These are phyloP conservation scores for Trichoderma erinaceum DNA, from an alignment of 495 filamentous ascomycete genomes.

Conservation along the genomic window DNA sequence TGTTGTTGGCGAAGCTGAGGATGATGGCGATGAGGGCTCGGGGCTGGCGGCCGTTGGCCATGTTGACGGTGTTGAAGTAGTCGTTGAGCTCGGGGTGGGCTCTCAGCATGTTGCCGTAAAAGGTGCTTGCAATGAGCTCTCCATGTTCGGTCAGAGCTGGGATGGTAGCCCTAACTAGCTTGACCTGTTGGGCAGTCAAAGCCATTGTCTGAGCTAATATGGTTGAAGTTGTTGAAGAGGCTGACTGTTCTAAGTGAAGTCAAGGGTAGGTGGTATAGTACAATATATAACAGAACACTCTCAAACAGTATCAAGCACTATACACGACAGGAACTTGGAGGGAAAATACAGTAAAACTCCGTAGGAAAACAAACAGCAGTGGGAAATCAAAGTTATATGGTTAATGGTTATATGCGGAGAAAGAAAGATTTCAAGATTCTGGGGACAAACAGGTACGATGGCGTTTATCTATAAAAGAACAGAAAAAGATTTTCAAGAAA, in stretches of 20 bases:
- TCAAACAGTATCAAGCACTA: background rate
- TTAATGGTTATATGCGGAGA: background rate
- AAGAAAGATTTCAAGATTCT: background rate
- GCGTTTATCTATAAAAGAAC: background rate
- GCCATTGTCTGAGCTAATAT: slow-evolving; percentile 26
- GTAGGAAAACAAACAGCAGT: background rate
- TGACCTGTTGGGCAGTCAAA: slow-evolving; percentile 37
- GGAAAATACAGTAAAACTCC: background rate
- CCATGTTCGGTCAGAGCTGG: slow-evolving; percentile 56
- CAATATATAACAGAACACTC: background rate
- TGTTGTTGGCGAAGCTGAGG: slow-evolving; percentile 62
- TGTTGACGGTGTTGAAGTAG: slow-evolving; percentile 66
- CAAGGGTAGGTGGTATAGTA: background rate
- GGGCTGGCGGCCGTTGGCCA: slow-evolving; percentile 61
- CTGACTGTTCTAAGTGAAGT: too few species aligned
- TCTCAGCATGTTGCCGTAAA: slow-evolving; percentile 62
- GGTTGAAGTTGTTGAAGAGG: background rate
- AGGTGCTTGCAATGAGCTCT: slow-evolving; percentile 55
- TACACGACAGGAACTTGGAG: background rate
- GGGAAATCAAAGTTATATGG: background rate
- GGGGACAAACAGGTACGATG: background rate
- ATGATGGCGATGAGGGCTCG: slow-evolving; percentile 59
- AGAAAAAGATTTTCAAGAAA: background rate
- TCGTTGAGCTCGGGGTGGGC: slow-evolving; percentile 59
- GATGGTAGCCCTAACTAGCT: slow-evolving; percentile 40